These are phyloP conservation scores for Penicillium tannophilum DNA, from an alignment of 495 filamentous ascomycete species.

Conservation along the genomic window DNA sequence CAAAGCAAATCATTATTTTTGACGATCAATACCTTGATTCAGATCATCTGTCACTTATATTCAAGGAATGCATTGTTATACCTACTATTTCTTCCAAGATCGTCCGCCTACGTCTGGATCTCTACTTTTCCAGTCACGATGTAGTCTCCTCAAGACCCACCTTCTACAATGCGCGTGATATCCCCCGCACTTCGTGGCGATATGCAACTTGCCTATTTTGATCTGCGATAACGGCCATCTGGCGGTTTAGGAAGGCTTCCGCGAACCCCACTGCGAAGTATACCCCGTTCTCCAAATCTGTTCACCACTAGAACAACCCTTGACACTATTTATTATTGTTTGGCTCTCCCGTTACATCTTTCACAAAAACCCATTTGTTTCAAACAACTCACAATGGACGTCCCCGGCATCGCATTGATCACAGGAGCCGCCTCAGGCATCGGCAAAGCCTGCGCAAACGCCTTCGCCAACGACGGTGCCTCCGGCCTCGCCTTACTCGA, in stretches of 20 bases:
- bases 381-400: conserved; percentile 18
- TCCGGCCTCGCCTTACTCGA: conserved; percentile 23
- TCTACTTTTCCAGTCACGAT: background rate
- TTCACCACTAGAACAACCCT: background rate
- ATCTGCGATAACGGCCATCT: conserved; percentile 4
- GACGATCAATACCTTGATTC: no score
- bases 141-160: background rate
- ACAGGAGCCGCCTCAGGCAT: conserved; percentile 29
- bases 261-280: conserved; percentile 10
- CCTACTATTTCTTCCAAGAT: no score
- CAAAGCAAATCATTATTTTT: no score
- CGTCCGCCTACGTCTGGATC: background rate
- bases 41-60: no score
- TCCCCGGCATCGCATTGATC: conserved; percentile 27
- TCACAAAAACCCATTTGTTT: background rate
- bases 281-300: background rate
- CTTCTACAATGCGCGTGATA: background rate
- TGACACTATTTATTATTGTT: background rate
- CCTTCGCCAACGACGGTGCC: conserved; percentile 24
- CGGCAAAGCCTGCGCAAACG: conserved; percentile 22
- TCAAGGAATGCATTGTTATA: no score
- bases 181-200: background rate
- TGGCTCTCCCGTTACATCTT: background rate
- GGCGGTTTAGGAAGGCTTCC: conserved; percentile 9
- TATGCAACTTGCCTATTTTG: background rate